phyloP scores from a whole-genome alignment of 208 protist species.

The Wallacemonas sp. region DNA sequence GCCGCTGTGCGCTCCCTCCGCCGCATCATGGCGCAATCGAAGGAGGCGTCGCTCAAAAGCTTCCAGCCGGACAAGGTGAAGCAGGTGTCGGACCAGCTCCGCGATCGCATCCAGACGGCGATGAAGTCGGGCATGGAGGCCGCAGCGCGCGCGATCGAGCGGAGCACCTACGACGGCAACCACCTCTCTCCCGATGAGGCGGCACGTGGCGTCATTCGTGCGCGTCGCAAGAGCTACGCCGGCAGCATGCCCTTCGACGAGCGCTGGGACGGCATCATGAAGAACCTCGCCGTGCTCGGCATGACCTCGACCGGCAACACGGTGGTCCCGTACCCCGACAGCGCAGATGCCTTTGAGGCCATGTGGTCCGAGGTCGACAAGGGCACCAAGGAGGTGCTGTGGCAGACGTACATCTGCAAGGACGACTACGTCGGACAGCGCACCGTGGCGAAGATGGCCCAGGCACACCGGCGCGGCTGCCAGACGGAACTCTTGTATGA shows the following conservation, averaged over 20 bases:
- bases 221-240: constrained; percentile 23
- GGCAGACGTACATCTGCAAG: constrained; percentile 95
- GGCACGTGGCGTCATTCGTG: not conserved
- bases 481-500: constrained; percentile 88
- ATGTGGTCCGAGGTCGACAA: constrained; percentile 91
- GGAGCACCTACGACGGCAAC: not conserved
- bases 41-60: constrained; percentile 6
- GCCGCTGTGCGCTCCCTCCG: not conserved
- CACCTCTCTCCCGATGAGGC: not conserved
- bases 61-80: constrained; percentile 7
- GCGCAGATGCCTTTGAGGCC: constrained; percentile 65
- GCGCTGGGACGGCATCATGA: constrained; percentile 74
- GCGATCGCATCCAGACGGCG: not conserved
- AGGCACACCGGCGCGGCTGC: constrained; percentile 74
- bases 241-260: constrained; percentile 60
- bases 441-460: constrained; percentile 69
- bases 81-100: constrained; percentile 1
- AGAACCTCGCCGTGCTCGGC: constrained; percentile 62
- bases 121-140: constrained; percentile 1
- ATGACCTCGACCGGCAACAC: constrained; percentile 60
- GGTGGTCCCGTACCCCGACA: constrained; percentile 72
- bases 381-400: constrained; percentile 68
- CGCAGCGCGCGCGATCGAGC: not conserved
- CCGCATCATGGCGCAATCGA: not conserved
- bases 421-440: constrained; percentile 80